Evolutionary conservation across 2,329 filamentous ascomycete genomes (phyloP), one percentile per base, ranked within the genome.

Genomic region (Beauveria medogensis): DNA sequence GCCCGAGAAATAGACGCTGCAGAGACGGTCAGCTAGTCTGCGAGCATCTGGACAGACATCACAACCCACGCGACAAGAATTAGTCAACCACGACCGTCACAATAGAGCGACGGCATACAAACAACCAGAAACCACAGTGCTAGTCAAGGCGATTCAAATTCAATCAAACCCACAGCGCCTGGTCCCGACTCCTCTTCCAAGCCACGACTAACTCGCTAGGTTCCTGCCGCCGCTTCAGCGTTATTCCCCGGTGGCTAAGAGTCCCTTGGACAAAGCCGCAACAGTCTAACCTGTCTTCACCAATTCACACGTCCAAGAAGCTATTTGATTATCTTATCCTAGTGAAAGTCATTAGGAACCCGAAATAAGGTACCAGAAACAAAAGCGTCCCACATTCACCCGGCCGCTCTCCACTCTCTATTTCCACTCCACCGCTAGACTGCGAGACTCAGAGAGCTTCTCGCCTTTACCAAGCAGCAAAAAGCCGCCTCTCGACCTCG

Each of bases 381-480:
- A 40, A 58, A 28, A 24, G 28, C 16, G 57, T 52, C 48, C 57
- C 60, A 61, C 59, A 61, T 57, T 47, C 57, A 61, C 60, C 60
- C 60, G 48, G 37, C 54, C 54, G 47, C 54, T 41, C 40, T 61
- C 54, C 53, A 55, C 50, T 22, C 50, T 44, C 34, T 28, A 52
- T 56, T 61, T 57, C 18, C 54, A 47, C 54, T 57, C 60, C 54
- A 61, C 60, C 60, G 60, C 60, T 54, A 60, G 58, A 60, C 34
- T 43, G 58, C 12, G 28, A 52, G 48, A 24, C 46, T 9, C 16
- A 24, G 58, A 48, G 28, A 54, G 51, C 58, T 37, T 22, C 18
- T 34, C 40, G 28, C 44, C 34, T 37, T 26, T 30, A 24, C 34
- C 58, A 51, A 56, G 26, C 10, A 55, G 58, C 58, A 50, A 60